Evolutionary conservation across 2,329 filamentous ascomycete genomes (phyloP).

Genomic region (Orbilia brochopaga): DNA sequence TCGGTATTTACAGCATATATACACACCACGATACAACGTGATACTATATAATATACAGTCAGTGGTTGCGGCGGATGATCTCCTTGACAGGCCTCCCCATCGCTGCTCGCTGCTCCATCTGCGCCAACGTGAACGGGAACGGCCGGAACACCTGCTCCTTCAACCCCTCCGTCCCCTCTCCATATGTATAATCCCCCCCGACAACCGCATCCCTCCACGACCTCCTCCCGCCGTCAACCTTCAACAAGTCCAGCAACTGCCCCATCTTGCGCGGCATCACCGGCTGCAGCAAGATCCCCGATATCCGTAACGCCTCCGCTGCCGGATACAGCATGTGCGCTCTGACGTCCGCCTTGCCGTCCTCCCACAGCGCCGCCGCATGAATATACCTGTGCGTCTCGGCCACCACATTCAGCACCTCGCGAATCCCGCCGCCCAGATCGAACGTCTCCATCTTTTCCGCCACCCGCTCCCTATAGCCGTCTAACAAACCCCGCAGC

Average conservation of each 20-base stretch:
- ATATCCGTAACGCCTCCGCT: conserved; percentile 77
- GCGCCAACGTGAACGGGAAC: conserved; percentile 14
- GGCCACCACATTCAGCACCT: conserved; percentile 68
- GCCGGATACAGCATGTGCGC: conserved; percentile 68
- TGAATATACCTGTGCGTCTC: conserved; percentile 74
- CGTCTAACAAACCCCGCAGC: conserved; percentile 40
- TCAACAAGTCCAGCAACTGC: conserved; percentile 76
- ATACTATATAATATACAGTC: background rate
- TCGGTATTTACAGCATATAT: no score
- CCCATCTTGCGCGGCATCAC: conserved; percentile 82
- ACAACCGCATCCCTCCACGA: conserved; percentile 68
- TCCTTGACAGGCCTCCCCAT: background rate
- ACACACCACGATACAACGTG: no score
- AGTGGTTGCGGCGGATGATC: no score
- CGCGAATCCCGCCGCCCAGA: conserved; percentile 69
- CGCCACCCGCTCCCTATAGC: conserved; percentile 55
- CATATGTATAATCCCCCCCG: conserved; percentile 74
- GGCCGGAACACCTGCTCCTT: conserved; percentile 26
- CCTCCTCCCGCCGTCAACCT: conserved; percentile 70
- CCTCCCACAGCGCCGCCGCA: conserved; percentile 72
- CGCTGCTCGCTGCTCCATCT: background rate
- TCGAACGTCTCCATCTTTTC: conserved; percentile 69
- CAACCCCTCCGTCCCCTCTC: conserved; percentile 56
- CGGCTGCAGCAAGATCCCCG: conserved; percentile 84
- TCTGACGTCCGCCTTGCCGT: conserved; percentile 21